Evolutionary conservation across 306 rosid species (phyloP), one percentile per base, ranked within the genome.

Genomic region (Dryas octopetala): DNA sequence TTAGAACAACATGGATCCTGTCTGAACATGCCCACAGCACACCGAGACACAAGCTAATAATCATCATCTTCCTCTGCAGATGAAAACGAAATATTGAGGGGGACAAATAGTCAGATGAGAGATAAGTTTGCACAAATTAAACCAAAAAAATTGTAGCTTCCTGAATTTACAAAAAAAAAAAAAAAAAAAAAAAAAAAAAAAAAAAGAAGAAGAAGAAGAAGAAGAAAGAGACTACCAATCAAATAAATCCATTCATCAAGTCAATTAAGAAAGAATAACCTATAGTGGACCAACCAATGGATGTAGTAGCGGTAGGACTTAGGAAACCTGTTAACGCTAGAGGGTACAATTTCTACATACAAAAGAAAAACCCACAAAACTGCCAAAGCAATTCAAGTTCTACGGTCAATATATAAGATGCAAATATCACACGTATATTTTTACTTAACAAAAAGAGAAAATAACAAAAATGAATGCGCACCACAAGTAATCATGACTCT

Each of bases 1-100:
- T 44, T 9, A 13, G 53, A 80, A 64, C 74, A 63, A 64, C 74
- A 63, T 59, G 54, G 28, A 51, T 43, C 66, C 51, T n/a, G 54
- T 47, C 77, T 48, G 73, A 68, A 70, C 53, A 75, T 55, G 69
- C 79, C 23, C 23, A 71, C 81, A 63, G 66, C 71, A 77, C 80
- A 50, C 66, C 41, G 69, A 49, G 53, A 62, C 15, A 57, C 63
- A 75, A 75, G 76, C 78, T 82, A 87, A 8, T 83, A 87, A 8
- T 83, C 89, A 10, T 91, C 93, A 62, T 88, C 96, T 81, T 63
- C 92, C 63, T 87, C 93, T 89, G 90, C 80, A 79, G 73, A 60
- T 57, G 9, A 70, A 78, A 15, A 79, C 61, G 68, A 62, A 75
- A 74, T 43, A 71, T 46, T 67, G 61, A 57, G 40, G 32, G 23